A percentile compares a stretch with the other conserved stretches of the same genome.
Conservation (phyloP, 805 yeast species). For the Kazachstania viticola region DNA sequence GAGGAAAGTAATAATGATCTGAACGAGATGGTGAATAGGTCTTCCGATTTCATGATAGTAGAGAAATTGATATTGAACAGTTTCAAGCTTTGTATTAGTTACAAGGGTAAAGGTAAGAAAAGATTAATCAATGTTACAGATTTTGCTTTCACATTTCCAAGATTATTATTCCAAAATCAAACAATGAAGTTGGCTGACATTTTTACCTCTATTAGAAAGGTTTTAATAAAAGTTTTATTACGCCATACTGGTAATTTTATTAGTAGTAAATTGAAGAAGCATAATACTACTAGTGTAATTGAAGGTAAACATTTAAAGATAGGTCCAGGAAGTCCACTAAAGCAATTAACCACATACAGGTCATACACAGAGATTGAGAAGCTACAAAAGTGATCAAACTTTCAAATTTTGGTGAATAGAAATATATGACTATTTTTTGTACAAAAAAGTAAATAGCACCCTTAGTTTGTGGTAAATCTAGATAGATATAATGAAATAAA, state of each 20-base stretch:
- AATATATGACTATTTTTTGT: too few species aligned
- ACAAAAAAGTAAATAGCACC: too few species aligned
- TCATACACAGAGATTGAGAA: slow-evolving; percentile 9
- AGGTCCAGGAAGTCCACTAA: slow-evolving; percentile 3
- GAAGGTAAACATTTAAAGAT: slow-evolving; percentile 1
- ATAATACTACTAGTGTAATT: slow-evolving; percentile 2
- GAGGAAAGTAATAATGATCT: slow-evolving; percentile 27
- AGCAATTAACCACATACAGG: slow-evolving; percentile 7
- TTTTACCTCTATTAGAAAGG: slow-evolving; percentile 47
- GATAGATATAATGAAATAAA: too few species aligned
- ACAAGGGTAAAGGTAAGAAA: slow-evolving; percentile 60
- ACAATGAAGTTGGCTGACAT: slow-evolving; percentile 68
- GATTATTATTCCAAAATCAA: slow-evolving; percentile 43
- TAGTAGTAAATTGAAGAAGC: slow-evolving; percentile 52
- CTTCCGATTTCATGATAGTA: slow-evolving; percentile 62
- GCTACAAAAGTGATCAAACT: slow-evolving; percentile 1
- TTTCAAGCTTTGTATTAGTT: slow-evolving; percentile 55
- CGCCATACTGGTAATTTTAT: slow-evolving; percentile 66
- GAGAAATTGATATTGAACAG: slow-evolving; percentile 41
- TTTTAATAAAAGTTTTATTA: slow-evolving; percentile 44
- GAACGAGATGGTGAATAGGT: slow-evolving; percentile 61
- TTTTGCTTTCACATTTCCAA: slow-evolving; percentile 56
- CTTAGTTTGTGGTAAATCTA: too few species aligned
- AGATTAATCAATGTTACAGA: slow-evolving; percentile 69
- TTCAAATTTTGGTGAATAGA: too few species aligned